Conservation (phyloP, 495 filamentous ascomycete species). For the Aspergillus steynii region DNA sequence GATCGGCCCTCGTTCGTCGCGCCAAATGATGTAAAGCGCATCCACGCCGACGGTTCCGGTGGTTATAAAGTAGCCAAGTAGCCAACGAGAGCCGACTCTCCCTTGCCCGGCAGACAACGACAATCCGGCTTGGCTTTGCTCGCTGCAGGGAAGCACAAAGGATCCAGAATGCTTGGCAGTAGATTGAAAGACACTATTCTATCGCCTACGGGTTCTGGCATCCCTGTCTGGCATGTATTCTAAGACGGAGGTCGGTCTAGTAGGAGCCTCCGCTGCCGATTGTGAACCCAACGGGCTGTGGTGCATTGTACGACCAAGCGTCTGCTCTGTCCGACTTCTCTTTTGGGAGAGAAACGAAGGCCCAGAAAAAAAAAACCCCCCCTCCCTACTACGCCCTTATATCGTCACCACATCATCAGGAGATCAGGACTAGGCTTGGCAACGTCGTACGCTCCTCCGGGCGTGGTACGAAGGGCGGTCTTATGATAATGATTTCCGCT, state of each 20-base stretch:
- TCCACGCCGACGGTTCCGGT: slow-evolving; percentile 3
- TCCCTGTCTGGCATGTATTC: background rate
- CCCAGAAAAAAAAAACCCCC: background rate
- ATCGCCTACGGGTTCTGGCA: too few species aligned
- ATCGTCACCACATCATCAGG: background rate
- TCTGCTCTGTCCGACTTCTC: background rate
- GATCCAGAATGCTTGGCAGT: slow-evolving; percentile 28
- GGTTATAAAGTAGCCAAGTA: background rate
- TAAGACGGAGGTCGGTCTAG: background rate
- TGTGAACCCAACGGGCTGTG: background rate
- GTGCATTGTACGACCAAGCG: background rate
- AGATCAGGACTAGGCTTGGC: background rate
- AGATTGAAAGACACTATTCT: slow-evolving; percentile 14
- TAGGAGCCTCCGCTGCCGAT: background rate
- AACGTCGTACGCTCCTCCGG: background rate
- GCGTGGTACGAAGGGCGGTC: background rate
- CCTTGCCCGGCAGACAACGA: background rate
- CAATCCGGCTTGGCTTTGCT: slow-evolving; percentile 12
- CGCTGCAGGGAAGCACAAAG: slow-evolving; percentile 13
- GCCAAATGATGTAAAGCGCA: slow-evolving; percentile 10
- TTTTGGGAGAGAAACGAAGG: too few species aligned
- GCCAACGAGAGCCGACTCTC: background rate
- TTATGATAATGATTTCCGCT: background rate
- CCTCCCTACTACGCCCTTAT: too few species aligned
- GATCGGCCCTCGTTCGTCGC: background rate